A percentile compares a stretch with the other conserved stretches of the same genome.
phyloP scores from a whole-genome alignment of 2,329 filamentous ascomycete species.

The Aschersonia sp. region DNA sequence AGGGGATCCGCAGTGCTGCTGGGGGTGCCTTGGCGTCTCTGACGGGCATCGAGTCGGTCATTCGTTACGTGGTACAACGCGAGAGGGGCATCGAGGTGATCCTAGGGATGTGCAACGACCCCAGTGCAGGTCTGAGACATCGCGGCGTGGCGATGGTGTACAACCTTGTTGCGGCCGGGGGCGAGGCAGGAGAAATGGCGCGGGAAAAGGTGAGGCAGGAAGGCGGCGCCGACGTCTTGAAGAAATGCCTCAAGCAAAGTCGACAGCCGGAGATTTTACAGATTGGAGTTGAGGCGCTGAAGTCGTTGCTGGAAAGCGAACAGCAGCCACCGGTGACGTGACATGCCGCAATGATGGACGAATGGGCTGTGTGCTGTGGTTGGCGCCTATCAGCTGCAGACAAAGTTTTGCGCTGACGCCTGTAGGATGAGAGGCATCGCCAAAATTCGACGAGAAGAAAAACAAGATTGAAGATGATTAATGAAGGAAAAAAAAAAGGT shows the following conservation, averaged over 20 bases:
- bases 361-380: not conserved
- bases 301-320: slow-evolving; percentile 40
- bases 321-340: not conserved
- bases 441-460: too few relatives aligned
- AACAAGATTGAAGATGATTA: too few relatives aligned
- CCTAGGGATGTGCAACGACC: slow-evolving; percentile 65
- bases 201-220: slow-evolving; percentile 44
- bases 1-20: slow-evolving; percentile 65
- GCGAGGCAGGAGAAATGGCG: slow-evolving; percentile 47
- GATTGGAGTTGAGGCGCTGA: slow-evolving; percentile 57
- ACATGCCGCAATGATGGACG: not conserved
- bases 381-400: not conserved
- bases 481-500: too few relatives aligned
- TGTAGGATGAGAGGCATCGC: too few relatives aligned
- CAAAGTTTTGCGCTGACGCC: too few relatives aligned
- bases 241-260: slow-evolving; percentile 53
- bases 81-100: slow-evolving; percentile 62
- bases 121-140: slow-evolving; percentile 51
- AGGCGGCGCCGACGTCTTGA: slow-evolving; percentile 53
- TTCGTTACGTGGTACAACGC: slow-evolving; percentile 53
- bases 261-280: slow-evolving; percentile 56
- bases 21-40: slow-evolving; percentile 80
- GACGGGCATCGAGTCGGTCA: slow-evolving; percentile 62
- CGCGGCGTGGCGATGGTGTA: slow-evolving; percentile 62
- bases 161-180: slow-evolving; percentile 57